These are phyloP conservation scores for Hygrophila difformis DNA, from an alignment of 257 asterid species.

Conservation along the genomic window DNA sequence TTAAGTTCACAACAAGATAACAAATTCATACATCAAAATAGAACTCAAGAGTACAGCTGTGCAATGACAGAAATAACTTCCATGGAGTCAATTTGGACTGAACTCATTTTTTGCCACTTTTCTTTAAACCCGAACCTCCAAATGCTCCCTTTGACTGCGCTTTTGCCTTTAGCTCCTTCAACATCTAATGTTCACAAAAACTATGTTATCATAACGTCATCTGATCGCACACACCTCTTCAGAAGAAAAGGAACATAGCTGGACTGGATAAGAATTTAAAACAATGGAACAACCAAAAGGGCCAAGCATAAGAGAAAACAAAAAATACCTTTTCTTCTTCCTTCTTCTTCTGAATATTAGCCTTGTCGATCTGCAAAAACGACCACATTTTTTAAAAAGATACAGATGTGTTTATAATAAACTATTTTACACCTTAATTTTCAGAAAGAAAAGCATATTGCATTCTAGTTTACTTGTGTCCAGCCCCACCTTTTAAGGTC, in stretches of 20 bases:
- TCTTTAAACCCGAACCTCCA: conserved; percentile 86
- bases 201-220: too few relatives aligned
- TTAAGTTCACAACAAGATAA: too few relatives aligned
- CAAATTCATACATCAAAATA: not conserved
- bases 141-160: conserved; percentile 63
- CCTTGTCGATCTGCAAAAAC: conserved; percentile 47
- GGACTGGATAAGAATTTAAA: not conserved
- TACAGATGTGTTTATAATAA: too few relatives aligned
- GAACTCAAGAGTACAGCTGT: conserved; percentile 8
- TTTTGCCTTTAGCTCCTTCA: conserved; percentile 72
- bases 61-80: not conserved
- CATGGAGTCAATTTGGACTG: not conserved
- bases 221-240: too few relatives aligned
- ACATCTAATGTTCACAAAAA: too few relatives aligned
- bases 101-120: conserved; percentile 76
- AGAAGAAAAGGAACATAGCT: conserved; percentile 4
- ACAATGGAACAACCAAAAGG: not conserved
- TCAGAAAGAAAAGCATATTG: too few relatives aligned
- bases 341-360: conserved; percentile 67
- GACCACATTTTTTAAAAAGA: not conserved
- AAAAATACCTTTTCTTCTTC: conserved; percentile 71
- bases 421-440: too few relatives aligned
- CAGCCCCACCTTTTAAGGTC: too few relatives aligned
- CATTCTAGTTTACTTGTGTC: too few relatives aligned
- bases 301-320: not conserved